These are phyloP conservation scores for Oryza brachyantha DNA, from an alignment of 176 grass and related monocot species.

Conservation along the genomic window DNA sequence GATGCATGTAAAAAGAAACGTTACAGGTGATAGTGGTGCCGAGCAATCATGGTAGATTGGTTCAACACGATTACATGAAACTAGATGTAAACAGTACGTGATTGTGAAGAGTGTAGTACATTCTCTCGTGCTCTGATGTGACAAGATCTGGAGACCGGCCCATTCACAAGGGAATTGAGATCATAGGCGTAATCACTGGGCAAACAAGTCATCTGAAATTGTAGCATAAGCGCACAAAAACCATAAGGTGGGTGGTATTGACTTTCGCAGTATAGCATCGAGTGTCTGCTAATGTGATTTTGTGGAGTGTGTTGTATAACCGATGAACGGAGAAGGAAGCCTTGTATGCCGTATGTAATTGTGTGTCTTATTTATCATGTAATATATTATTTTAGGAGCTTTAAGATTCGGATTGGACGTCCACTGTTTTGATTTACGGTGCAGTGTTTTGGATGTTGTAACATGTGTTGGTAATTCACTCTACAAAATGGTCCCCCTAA, in stretches of 20 bases:
- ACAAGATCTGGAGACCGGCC: conserved; percentile 14
- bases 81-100: conserved; percentile 38
- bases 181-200: neutral
- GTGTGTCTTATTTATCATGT: conserved; percentile 15
- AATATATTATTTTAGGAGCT: conserved; percentile 24
- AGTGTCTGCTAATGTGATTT: conserved; percentile 34
- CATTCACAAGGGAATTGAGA: neutral
- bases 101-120: conserved; percentile 10
- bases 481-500: conserved; percentile 5
- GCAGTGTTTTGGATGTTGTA: neutral
- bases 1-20: conserved; percentile 39
- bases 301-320: conserved; percentile 30
- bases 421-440: neutral
- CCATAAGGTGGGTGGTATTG: conserved; percentile 29
- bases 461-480: neutral
- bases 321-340: conserved; percentile 1
- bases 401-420: neutral
- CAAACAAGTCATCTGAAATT: neutral
- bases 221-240: conserved; percentile 19
- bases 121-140: conserved; percentile 15
- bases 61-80: conserved; percentile 18
- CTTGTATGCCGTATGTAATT: conserved; percentile 27
- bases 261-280: conserved; percentile 4
- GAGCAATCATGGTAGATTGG: conserved; percentile 31
- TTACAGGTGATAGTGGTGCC: conserved; percentile 41